Percentiles rank a stretch among this genome's conserved stretches.
Conservation (phyloP, 768 basidiomycete genomes). For the Clavaria fumosa region DNA sequence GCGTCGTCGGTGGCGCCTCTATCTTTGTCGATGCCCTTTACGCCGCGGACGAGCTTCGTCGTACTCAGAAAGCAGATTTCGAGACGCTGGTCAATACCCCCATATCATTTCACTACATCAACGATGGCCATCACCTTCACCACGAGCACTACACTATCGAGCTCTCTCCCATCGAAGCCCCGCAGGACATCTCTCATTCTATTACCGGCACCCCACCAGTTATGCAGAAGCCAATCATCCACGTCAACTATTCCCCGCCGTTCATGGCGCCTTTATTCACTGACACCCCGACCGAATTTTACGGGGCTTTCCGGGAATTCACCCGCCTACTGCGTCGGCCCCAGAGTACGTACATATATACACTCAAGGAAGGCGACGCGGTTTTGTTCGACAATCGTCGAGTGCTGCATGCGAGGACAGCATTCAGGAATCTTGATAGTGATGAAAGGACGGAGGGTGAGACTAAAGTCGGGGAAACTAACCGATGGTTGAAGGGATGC, state of each 20-base stretch:
- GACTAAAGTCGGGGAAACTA: constrained; percentile 36
- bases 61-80: constrained; percentile 35
- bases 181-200: neutral
- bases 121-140: constrained; percentile 75
- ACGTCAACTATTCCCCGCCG: constrained; percentile 87
- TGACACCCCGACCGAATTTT: constrained; percentile 40
- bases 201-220: neutral
- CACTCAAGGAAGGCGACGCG: constrained; percentile 67
- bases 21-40: constrained; percentile 74
- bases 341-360: constrained; percentile 40
- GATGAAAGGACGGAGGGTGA: constrained; percentile 26
- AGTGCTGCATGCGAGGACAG: constrained; percentile 74
- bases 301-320: constrained; percentile 47
- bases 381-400: constrained; percentile 88
- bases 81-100: constrained; percentile 39
- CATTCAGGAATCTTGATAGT: constrained; percentile 37
- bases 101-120: constrained; percentile 85
- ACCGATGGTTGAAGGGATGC: constrained; percentile 84
- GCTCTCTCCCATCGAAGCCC: constrained; percentile 21
- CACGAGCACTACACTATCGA: constrained; percentile 63
- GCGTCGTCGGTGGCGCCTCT: constrained; percentile 69
- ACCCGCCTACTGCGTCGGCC: constrained; percentile 39
- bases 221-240: constrained; percentile 25
- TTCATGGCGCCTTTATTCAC: constrained; percentile 74
- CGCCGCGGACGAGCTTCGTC: constrained; percentile 39